Conservation (phyloP, 2,329 filamentous ascomycete genomes). For the Sporothrix dimorphospora region DNA sequence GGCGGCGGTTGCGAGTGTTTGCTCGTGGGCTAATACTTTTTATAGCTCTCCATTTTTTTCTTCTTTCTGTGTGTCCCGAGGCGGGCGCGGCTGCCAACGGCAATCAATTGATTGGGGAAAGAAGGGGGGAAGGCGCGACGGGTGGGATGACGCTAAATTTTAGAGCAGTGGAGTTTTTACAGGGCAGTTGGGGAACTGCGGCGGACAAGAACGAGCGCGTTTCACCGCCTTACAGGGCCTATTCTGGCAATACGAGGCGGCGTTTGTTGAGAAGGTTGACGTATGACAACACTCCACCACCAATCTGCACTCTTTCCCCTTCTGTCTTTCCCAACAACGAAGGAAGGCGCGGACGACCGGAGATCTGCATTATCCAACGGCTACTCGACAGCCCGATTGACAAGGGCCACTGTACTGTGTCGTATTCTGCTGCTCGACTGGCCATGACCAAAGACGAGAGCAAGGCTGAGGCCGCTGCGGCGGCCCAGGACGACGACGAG, state of each 20-base stretch:
- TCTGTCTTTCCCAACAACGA: conserved; percentile 11
- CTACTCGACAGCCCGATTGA: not conserved
- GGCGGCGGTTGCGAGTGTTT: not conserved
- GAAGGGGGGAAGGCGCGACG: conserved; percentile 2
- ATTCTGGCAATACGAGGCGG: not conserved
- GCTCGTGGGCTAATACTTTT: not conserved
- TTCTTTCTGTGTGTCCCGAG: not conserved
- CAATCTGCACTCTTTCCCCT: conserved; percentile 1
- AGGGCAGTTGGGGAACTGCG: not conserved
- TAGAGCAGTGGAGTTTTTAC: not conserved
- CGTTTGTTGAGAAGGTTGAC: conserved; percentile 15
- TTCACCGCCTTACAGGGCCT: conserved; percentile 22
- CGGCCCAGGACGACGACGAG: conserved; percentile 65
- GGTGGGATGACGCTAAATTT: not conserved
- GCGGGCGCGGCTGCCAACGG: conserved; percentile 21
- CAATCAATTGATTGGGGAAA: conserved; percentile 12
- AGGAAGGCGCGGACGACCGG: not conserved
- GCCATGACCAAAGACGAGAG: conserved; percentile 62
- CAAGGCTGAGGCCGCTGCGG: conserved; percentile 44
- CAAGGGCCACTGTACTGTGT: not conserved
- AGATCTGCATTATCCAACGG: not conserved
- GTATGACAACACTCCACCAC: conserved; percentile 2
- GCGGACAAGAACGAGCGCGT: not conserved
- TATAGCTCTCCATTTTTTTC: conserved; percentile 11
- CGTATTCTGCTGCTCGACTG: not conserved